These are phyloP conservation scores for Paraphoma sp. DNA, from an alignment of 2,329 filamentous ascomycete genomes.

Conservation along the genomic window DNA sequence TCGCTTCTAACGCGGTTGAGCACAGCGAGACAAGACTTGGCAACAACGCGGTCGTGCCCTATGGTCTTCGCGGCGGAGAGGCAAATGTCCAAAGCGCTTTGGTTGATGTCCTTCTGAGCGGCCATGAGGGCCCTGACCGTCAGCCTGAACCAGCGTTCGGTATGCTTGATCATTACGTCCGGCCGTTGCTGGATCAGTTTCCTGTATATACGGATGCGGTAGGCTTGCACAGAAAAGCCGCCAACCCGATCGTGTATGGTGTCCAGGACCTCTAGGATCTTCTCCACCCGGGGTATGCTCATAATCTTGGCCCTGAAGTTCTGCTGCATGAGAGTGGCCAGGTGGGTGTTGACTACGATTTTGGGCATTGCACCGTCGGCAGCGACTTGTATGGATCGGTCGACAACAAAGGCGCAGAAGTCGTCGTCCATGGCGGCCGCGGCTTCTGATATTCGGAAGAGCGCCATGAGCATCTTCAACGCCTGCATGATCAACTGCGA, in stretches of 20 bases:
- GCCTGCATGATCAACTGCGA: constrained; percentile 77
- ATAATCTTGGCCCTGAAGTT: constrained; percentile 78
- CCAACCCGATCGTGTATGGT: constrained; percentile 74
- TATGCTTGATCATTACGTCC: constrained; percentile 71
- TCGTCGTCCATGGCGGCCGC: constrained; percentile 75
- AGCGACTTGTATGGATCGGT: constrained; percentile 78
- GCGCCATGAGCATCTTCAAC: constrained; percentile 76
- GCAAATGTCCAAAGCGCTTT: constrained; percentile 76
- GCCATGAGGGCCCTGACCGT: constrained; percentile 84
- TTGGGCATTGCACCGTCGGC: constrained; percentile 75
- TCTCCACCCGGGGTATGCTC: constrained; percentile 72
- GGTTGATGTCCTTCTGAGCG: constrained; percentile 75
- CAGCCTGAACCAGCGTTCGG: constrained; percentile 80
- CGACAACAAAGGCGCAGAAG: constrained; percentile 80
- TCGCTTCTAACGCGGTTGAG: constrained; percentile 66
- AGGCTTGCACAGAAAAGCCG: constrained; percentile 81
- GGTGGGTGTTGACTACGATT: constrained; percentile 76
- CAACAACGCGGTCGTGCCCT: constrained; percentile 71
- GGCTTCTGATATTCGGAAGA: constrained; percentile 77
- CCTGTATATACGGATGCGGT: constrained; percentile 79
- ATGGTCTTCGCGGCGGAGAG: constrained; percentile 72
- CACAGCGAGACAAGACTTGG: constrained; percentile 70
- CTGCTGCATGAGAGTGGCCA: constrained; percentile 82
- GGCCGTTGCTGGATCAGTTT: constrained; percentile 76
- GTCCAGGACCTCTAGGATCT: constrained; percentile 73